Base-by-base conservation (phyloP, 2,329 filamentous ascomycete genomes). In the Curvularia hawaiiensis region DNA sequence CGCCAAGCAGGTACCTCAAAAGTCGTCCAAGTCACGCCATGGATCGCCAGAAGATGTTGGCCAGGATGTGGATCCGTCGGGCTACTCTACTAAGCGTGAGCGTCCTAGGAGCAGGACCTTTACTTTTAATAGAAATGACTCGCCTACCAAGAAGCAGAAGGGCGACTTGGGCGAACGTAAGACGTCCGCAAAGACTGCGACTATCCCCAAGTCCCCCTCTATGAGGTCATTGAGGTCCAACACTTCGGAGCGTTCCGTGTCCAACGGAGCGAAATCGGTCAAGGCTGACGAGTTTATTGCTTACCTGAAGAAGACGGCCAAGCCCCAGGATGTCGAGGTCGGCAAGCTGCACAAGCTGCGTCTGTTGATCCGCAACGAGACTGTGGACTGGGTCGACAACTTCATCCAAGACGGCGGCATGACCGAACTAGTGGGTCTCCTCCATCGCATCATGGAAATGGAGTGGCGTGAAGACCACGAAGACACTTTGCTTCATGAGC, bases 391-490 rank as follows among this genome's bases (percentile, higher is more conserved):
- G 95, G 96, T 96, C 3, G 92, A 98, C 72, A 85, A 88, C 12
- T 99, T 98, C 74, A 91, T 98, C 66, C 84, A 87, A 40, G 88
- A 93, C 62, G 92, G 91, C 16, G 95, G 95, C 20, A 96, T 98
- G 92, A 86, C 90, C 64, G 92, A 97, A 75, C 90, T 98, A 61
- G 90, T 97, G 35, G 87, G 85, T 39, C 80, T 98, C 53, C 82
- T 98, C 47, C 89, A 96, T 75, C 87, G 94, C n/a, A 96, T 94
- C 67, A 92, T 97, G 85, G 90, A 90, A 50, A 88, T 99, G 33
- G 95, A 98, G 76, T 99, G 95, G 94, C 91, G 93, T 71, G 95
- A 97, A 82, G 95, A 98, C 69, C 94, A 98, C 70, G 95, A 98
- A 78, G 95, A 98, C 72, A 89, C 89, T 10, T 83, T 99, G 38